Base-by-base conservation (phyloP, 164 flowering plant species). In the Aristolochia fimbriata region DNA sequence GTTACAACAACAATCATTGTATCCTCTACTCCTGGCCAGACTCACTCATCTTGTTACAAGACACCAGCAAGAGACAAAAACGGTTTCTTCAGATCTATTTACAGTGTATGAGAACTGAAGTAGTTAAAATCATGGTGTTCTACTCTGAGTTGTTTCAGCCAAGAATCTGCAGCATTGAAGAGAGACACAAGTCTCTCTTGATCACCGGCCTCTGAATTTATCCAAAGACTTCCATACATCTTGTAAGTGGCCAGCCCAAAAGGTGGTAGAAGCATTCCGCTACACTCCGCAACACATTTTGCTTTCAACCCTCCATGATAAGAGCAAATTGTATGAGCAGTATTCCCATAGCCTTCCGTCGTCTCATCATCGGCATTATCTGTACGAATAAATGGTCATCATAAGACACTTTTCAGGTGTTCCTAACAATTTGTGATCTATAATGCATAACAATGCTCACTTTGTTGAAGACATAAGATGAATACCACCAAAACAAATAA, bases 111-210 rank as follows among this genome's bases (percentile, higher is more conserved):
- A 27, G 65, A 10, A 5, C 49, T 33, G 67, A 79, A 83, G 43
- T 71, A 81, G 70, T 55, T 68, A 51, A 67, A 79, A 70, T 83
- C 88, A 68, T 78, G 81, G 71, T 83, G 85, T 23, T 69, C 52
- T 46, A 78, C 72, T n/a, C 57, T 54, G 14, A 81, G 80, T 58
- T 81, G 85, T 71, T 81, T 83, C 64, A 83, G 30, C 88, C 88
- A 83, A 8, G 84, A 81, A 63, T 70, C 79, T 13, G 88, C 88
- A 30, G 80, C 85, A 62, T 65, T 70, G 2, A 62, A 41, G 15
- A 83, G 81, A 53, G 64, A 51, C 9, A 30, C 6, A 15, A 76
- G 16, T 53, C 58, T 70, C 50, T 66, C 74, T 1, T 58, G 57
- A 61, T 79, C 84, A 3, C 20, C 8, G 1, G 62, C 58, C 5